These are phyloP conservation scores for Aureobasidium leucospermi DNA, from an alignment of 2,329 filamentous ascomycete genomes.

Conservation along the genomic window DNA sequence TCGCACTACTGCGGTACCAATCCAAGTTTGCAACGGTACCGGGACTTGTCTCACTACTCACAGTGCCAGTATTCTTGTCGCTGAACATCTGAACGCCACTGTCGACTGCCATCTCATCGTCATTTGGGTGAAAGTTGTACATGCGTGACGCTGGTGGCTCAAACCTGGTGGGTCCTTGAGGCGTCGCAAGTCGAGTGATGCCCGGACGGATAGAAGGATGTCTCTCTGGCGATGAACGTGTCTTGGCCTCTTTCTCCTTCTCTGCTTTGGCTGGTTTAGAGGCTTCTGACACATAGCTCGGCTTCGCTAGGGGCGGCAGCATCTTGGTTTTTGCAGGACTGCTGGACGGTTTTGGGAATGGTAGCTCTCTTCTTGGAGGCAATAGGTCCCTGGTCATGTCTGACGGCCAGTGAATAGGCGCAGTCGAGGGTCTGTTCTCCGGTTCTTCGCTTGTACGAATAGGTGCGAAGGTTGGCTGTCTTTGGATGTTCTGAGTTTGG, in stretches of 20 bases:
- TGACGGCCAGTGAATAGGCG: conserved; percentile 3
- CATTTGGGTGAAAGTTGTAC: neutral
- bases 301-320: conserved; percentile 30
- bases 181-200: neutral
- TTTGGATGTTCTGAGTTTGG: neutral
- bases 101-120: neutral
- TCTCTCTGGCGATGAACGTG: neutral
- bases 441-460: neutral
- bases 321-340: neutral
- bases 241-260: neutral
- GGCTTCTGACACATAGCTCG: conserved; percentile 22
- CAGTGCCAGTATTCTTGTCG: neutral
- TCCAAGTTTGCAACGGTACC: neutral
- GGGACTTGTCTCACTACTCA: neutral
- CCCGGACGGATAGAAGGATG: neutral
- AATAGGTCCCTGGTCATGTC: neutral
- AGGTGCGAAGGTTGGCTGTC: conserved; percentile 5
- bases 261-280: neutral
- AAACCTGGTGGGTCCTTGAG: conserved; percentile 9
- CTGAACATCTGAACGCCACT: neutral
- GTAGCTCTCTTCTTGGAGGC: conserved; percentile 9
- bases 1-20: neutral
- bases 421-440: neutral
- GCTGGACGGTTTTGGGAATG: neutral
- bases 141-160: conserved; percentile 2